Evolutionary conservation across 345 rosid species (phyloP), one percentile per base, ranked within the genome.

Genomic region (Acer saccharum): DNA sequence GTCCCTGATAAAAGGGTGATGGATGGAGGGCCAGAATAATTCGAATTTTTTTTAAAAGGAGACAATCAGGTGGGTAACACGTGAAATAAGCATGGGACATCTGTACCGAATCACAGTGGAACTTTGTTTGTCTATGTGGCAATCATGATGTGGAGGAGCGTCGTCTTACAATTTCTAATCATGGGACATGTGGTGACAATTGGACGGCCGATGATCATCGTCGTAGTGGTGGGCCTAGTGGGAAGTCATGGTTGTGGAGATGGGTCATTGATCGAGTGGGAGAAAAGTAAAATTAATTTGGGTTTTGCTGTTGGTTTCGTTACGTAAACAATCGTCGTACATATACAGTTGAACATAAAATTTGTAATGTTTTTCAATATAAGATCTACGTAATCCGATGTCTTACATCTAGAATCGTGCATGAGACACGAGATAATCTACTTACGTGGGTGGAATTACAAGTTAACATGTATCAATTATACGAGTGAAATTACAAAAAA

Each of bases 51-150:
- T 58, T 58, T n/a, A 6, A 32, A 16, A 10, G 13, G 62, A 35
- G 44, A 70, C 60, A 68, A 78, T 41, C 72, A 1, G 41, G 46
- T 32, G 80, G 76, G 65, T 27, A 62, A 57, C 83, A 83, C 77
- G 83, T 74, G 78, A 66, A 14, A 1, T 8, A 0, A 18, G 74
- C 27, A 73, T 77, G 79, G 77, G 78, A n/a, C 41, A 13, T 10
- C 27, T n/a, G 64, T 27, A 65, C 32, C 0, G 6, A 2, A 64
- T 64, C 4, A 25, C 27, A 25, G 32, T 29, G 32, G 32, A 29
- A 29, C 2, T 29, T 27, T 44, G 48, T 44, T 10, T 4, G 27
- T 17, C 52, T 50, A 72, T 75, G 75, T 72, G 48, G 72, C 78
- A 14, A 48, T 44, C 67, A 32, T 69, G 48, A 72, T 68, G 8